Base-by-base conservation (phyloP, 2,329 filamentous ascomycete genomes). In the Meredithiella fracta region DNA sequence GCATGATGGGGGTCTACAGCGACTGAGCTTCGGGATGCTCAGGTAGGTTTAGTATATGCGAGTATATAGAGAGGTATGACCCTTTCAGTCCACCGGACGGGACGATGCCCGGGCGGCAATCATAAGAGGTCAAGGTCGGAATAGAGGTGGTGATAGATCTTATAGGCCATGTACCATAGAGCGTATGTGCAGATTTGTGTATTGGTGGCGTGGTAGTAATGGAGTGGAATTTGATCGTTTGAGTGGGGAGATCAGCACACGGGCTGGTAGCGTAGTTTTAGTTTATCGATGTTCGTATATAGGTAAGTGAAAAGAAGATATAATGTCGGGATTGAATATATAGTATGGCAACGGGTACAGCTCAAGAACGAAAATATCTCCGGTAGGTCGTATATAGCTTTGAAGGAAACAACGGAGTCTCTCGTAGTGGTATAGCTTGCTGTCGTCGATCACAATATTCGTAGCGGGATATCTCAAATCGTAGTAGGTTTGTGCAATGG, bases 1-100 rank as follows among this genome's bases (percentile, higher is more conserved):
- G 69, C 71, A 76, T 76, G 67, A 70, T 67, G 64, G 47, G 40
- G 15, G 38, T 7, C 17, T 51, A 29, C 11, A n/a, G 22, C 23
- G 14, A n/a, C 14, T 29, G 29, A 40, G 14, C 7, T 23, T 17
- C 23, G 17, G 15, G 17, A 53, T 38, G 37, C 22, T 29, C 20
- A 52, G 15, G 37, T 23, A n/a, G 23, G 17, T 49, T 8, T 44
- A 3, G 40, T 11, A 25, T 49, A 26, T n/a, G 11, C 3, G 15
- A 6, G 3, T 25, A n/a, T 8, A 25, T 23, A 42, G 42, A 51
- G 22, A 55, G 17, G 34, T 37, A 50, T 50, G 34, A 53, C 54
- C 53, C 47, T 49, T 31, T 59, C 57, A 59, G 57, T 59, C 57
- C 57, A 59, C 57, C 57, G 54, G 54, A 49, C 57, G 57, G 57